A percentile compares a stretch with the other conserved stretches of the same genome.
These are phyloP conservation scores for Monilinia fructicola DNA, from an alignment of 2,329 filamentous ascomycete genomes.

Conservation along the genomic window DNA sequence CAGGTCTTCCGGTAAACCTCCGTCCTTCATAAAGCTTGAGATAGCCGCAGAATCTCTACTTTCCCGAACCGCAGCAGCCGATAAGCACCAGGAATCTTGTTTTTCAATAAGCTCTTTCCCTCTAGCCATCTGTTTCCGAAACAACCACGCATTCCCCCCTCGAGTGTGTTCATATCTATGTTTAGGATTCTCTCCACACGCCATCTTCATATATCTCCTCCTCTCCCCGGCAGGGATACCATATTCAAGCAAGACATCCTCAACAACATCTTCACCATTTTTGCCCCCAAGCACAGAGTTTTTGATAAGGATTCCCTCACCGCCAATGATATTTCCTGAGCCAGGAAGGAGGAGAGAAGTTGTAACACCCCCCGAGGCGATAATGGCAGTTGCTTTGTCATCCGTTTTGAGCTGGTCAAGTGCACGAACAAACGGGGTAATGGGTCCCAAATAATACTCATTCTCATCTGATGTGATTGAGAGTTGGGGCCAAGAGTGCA, in stretches of 20 bases:
- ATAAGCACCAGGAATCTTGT: conserved; percentile 43
- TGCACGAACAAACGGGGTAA: conserved; percentile 44
- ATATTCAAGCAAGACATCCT: conserved; percentile 46
- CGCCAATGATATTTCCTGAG: conserved; percentile 48
- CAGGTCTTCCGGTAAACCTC: conserved; percentile 40
- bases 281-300: conserved; percentile 43
- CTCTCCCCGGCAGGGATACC: conserved; percentile 41
- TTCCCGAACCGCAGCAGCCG: conserved; percentile 32
- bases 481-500: conserved; percentile 41
- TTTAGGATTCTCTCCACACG: conserved; percentile 49
- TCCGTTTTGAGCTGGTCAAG: conserved; percentile 47
- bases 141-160: conserved; percentile 45
- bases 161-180: conserved; percentile 43
- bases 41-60: conserved; percentile 31
- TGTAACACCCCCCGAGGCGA: conserved; percentile 48
- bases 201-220: conserved; percentile 48
- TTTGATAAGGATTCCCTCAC: conserved; percentile 47
- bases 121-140: conserved; percentile 44
- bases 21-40: conserved; percentile 29
- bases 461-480: conserved; percentile 42
- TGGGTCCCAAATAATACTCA: conserved; percentile 42
- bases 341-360: conserved; percentile 49
- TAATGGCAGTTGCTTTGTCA: conserved; percentile 43
- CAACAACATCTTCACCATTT: conserved; percentile 44
- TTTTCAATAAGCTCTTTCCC: conserved; percentile 42